Evolutionary conservation across 768 basidiomycete genomes (phyloP), one percentile per base, ranked within the genome.

Genomic region (Exidia glandulosa): DNA sequence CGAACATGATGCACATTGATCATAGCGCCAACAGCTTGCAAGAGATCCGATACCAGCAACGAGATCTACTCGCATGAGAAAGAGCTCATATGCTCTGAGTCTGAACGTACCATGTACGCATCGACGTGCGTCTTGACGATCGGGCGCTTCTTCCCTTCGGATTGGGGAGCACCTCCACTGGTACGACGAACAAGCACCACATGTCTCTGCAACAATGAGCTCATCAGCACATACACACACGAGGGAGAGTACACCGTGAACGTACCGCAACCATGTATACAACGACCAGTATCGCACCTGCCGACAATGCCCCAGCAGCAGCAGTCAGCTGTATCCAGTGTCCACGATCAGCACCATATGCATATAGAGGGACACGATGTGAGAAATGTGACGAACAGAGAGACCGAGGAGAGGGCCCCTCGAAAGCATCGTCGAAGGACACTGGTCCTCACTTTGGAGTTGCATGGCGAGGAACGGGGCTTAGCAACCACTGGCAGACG

Each of bases 21-120:
- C 12, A 73, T 66, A 13, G 72, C 71, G 0, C 77, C 77, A 12
- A 73, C 32, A 0, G 72, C 74, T 61, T 78, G 76, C 10, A 76
- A 30, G 6, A 75, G 57, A 41, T 77, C 77, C 6, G 73, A 70
- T 1, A 29, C 6, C 14, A 70, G 68, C 13, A 70, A 59, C 13
- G 68, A 61, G 10, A 70, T 55, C 68, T 69, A 13, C 50, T 5
- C 6, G 9, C 10, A 27, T 6, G 25, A 10, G 50, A n/a, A 27
- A 31, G 47, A 54, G 16, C 23, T 32, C 36, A 68, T 32, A 58
- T 71, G 69, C 25, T 69, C 57, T 1, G 67, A 67, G 14, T 25
- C 32, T 37, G 23, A 61, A 23, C 65, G 54, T 34, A 75, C 77
- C 71, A 79, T 75, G 55, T 77, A 72, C 9, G 75, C 64, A 61